These are phyloP conservation scores for Galerina marginata DNA, from an alignment of 768 basidiomycete species.

Conservation along the genomic window DNA sequence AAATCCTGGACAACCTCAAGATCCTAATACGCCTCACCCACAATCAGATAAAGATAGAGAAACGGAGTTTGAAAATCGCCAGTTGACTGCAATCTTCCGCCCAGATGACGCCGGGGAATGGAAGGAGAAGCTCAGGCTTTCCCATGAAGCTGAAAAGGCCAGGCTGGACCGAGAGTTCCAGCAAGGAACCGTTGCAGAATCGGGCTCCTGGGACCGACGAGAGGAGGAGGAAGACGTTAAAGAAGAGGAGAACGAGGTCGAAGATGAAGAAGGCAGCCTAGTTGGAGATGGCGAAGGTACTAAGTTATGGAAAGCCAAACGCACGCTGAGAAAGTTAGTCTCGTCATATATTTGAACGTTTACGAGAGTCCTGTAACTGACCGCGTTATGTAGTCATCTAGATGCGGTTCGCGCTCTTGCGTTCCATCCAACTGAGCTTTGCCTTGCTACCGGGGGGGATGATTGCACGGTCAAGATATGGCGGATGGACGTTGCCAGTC, in stretches of 20 bases:
- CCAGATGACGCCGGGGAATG: constrained; percentile 88
- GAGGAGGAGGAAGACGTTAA: constrained; percentile 71
- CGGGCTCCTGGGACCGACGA: constrained; percentile 56
- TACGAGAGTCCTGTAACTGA: constrained; percentile 18
- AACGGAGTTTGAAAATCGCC: constrained; percentile 52
- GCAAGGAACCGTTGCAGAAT: constrained; percentile 35
- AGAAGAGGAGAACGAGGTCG: constrained; percentile 73
- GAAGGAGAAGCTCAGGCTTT: constrained; percentile 76
- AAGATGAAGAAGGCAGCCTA: constrained; percentile 69
- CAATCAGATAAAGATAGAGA: constrained; percentile 51
- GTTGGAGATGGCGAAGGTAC: constrained; percentile 69
- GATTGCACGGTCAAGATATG: constrained; percentile 97
- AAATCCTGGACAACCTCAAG: constrained; percentile 36
- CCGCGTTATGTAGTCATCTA: constrained; percentile 69
- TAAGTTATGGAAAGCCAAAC: constrained; percentile 85
- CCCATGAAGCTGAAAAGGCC: constrained; percentile 67
- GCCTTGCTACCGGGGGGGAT: constrained; percentile 92
- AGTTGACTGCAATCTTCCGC: constrained; percentile 82
- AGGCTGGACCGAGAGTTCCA: constrained; percentile 45
- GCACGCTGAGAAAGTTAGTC: constrained; percentile 88
- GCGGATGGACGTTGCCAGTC: constrained; percentile 80
- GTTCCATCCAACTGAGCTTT: constrained; percentile 86
- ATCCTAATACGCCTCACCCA: constrained; percentile 29
- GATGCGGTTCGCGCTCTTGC: constrained; percentile 91
- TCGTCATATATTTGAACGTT: constrained; percentile 23